A percentile compares a stretch with the other conserved stretches of the same genome.
Evolutionary conservation across 2,329 filamentous ascomycete species (phyloP).

Genomic region (Lachnellula occidentalis): DNA sequence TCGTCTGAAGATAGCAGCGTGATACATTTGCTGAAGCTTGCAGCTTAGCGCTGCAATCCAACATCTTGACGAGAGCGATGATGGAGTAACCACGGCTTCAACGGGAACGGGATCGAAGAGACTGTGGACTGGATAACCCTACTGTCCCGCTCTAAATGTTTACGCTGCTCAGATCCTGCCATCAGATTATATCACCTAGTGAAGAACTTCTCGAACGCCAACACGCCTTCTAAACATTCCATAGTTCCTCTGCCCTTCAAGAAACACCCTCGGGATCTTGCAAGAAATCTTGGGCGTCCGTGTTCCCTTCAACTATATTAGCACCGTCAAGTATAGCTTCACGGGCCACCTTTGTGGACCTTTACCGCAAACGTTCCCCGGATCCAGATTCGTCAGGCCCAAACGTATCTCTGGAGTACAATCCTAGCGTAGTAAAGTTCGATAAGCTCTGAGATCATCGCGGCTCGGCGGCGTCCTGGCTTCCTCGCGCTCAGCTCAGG

Average conservation of each 20-base stretch:
- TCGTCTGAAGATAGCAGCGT: not conserved
- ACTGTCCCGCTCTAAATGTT: slow-evolving; percentile 1
- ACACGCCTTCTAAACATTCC: not conserved
- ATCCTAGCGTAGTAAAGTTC: slow-evolving; percentile 2
- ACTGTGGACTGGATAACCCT: not conserved
- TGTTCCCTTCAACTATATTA: not conserved
- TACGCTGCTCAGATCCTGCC: slow-evolving; percentile 3
- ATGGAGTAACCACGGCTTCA: not conserved
- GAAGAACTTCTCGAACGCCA: not conserved
- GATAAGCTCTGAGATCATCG: slow-evolving; percentile 10
- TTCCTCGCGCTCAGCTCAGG: not conserved
- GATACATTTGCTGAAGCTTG: not conserved
- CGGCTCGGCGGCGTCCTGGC: slow-evolving; percentile 2
- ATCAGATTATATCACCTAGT: slow-evolving; percentile 11
- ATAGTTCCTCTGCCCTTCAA: not conserved
- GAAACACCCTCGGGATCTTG: not conserved
- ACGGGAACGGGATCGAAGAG: not conserved
- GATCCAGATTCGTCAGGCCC: not conserved
- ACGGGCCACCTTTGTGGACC: not conserved
- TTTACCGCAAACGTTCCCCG: not conserved
- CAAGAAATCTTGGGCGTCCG: not conserved
- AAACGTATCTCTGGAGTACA: slow-evolving; percentile 1
- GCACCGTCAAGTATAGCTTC: not conserved
- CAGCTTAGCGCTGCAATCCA: not conserved
- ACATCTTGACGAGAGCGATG: not conserved